Evolutionary conservation across 306 rosid species (phyloP).

Genomic region (Rosa lucieae): DNA sequence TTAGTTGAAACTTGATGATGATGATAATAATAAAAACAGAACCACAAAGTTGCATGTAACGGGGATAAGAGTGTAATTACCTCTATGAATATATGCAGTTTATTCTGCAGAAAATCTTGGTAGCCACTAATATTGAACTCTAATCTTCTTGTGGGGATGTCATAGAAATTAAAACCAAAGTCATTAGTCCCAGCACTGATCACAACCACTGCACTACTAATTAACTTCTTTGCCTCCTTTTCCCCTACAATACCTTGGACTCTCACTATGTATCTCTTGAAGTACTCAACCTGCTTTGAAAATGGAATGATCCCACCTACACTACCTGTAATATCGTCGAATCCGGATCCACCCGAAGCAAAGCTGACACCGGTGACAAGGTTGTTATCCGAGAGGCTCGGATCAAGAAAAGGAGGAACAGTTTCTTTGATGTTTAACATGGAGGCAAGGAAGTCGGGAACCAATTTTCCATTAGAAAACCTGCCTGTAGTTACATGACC

Average conservation of each 20-base stretch:
- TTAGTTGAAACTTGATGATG: not conserved
- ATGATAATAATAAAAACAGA: not conserved
- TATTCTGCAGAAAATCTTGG: conserved; percentile 55
- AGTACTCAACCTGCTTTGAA: conserved; percentile 46
- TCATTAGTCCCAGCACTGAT: conserved; percentile 73
- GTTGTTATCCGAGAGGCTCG: conserved; percentile 39
- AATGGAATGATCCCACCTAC: conserved; percentile 32
- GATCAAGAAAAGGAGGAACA: conserved; percentile 57
- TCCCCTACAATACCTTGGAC: conserved; percentile 45
- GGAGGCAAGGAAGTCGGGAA: conserved; percentile 57
- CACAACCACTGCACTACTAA: conserved; percentile 41
- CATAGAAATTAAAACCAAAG: conserved; percentile 46
- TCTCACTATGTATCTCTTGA: conserved; percentile 44
- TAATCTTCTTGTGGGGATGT: conserved; percentile 40
- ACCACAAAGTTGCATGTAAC: not conserved
- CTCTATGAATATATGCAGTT: conserved; percentile 39
- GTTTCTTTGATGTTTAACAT: conserved; percentile 42
- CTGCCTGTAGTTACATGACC: conserved; percentile 57
- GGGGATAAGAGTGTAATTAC: conserved; percentile 25
- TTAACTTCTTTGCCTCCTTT: conserved; percentile 31
- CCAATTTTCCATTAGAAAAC: conserved; percentile 62
- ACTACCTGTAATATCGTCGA: conserved; percentile 46
- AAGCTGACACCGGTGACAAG: conserved; percentile 61
- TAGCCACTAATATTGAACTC: conserved; percentile 43
- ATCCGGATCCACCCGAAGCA: conserved; percentile 54